Percentiles rank a stretch among this genome's conserved stretches.
Conservation (phyloP, 768 basidiomycete genomes). For the Lactifluus echinatus region DNA sequence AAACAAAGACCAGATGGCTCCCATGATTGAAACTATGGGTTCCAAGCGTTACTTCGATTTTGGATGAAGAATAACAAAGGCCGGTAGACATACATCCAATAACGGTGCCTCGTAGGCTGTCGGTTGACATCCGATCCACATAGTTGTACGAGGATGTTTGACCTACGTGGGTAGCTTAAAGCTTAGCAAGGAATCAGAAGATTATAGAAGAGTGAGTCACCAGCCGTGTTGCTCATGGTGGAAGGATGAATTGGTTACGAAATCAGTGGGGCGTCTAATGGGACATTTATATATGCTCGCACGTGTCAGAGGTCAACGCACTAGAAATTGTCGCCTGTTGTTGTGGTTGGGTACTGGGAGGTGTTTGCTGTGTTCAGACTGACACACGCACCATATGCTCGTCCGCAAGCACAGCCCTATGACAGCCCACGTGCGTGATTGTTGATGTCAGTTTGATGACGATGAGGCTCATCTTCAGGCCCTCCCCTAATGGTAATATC, state of each 20-base stretch:
- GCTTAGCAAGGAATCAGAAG: neutral
- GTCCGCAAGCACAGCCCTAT: too few relatives aligned
- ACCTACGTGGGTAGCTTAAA: constrained; percentile 13
- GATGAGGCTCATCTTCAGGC: too few relatives aligned
- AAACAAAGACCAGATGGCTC: constrained; percentile 51
- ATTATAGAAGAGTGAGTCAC: neutral
- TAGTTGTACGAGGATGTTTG: constrained; percentile 50
- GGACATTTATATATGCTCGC: neutral
- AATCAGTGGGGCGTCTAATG: neutral
- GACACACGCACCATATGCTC: too few relatives aligned
- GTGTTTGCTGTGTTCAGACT: neutral
- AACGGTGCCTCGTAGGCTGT: constrained; percentile 57
- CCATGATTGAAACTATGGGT: constrained; percentile 34
- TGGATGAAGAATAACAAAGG: neutral
- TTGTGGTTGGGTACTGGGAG: neutral
- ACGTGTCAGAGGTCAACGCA: neutral
- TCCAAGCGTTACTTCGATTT: neutral
- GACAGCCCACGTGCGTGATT: too few relatives aligned
- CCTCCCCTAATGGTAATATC: too few relatives aligned
- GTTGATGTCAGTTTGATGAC: too few relatives aligned
- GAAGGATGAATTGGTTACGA: neutral
- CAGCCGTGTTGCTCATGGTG: neutral
- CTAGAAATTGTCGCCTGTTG: neutral
- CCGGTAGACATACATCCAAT: constrained; percentile 26
- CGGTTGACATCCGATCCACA: constrained; percentile 44